A percentile compares a stretch with the other conserved stretches of the same genome.
These are phyloP conservation scores for Tylopilus orsonianus DNA, from an alignment of 1,284 basidiomycete genomes.

Conservation along the genomic window DNA sequence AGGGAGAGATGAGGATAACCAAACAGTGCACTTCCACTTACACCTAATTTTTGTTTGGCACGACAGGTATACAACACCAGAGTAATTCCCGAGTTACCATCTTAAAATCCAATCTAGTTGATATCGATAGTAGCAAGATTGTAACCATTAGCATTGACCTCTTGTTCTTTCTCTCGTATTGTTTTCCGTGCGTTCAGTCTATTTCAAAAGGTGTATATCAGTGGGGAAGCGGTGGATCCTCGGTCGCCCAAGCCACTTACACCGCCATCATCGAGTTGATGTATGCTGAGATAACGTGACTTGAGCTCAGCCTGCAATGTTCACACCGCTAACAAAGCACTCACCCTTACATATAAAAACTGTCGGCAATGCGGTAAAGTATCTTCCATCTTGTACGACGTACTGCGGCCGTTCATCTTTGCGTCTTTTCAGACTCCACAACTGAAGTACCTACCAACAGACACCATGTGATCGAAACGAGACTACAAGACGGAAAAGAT, in stretches of 20 bases:
- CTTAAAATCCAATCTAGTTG: background rate
- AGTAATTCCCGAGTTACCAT: too few relatives aligned
- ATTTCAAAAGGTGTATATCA: background rate
- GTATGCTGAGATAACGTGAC: constrained; percentile 5
- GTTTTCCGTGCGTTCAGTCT: constrained; percentile 17
- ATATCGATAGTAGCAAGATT: constrained; percentile 14
- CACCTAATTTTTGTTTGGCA: too few relatives aligned
- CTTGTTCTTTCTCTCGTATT: constrained; percentile 12
- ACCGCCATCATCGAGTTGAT: constrained; percentile 23
- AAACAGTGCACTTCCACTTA: too few relatives aligned
- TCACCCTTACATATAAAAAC: constrained; percentile 11
- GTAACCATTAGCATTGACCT: background rate
- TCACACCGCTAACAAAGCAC: background rate
- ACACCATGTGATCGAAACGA: constrained; percentile 17
- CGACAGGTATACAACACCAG: too few relatives aligned
- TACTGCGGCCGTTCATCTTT: background rate
- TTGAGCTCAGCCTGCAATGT: background rate
- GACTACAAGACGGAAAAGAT: background rate
- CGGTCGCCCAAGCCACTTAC: constrained; percentile 2
- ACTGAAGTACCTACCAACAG: constrained; percentile 6
- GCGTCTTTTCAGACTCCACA: too few relatives aligned
- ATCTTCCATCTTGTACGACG: background rate
- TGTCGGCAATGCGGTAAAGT: background rate
- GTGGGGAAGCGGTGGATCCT: background rate
- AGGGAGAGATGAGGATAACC: too few relatives aligned